Percentiles rank a stretch among this genome's conserved stretches.
phyloP scores from a whole-genome alignment of 345 rosid species.

The Eucalyptus urophylla region DNA sequence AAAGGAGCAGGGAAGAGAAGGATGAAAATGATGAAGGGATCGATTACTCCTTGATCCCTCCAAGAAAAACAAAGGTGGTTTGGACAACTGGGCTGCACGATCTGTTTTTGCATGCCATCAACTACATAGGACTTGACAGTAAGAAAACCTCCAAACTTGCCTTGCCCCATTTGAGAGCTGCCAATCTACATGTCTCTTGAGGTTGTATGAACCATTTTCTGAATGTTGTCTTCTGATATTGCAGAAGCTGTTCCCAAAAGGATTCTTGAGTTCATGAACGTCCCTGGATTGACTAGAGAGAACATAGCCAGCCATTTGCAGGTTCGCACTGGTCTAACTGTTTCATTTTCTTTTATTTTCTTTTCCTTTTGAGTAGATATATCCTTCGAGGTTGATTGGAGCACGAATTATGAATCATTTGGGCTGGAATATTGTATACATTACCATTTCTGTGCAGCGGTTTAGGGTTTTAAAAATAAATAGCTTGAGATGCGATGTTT shows the following conservation, averaged over 20 bases:
- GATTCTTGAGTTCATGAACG: constrained; percentile 59
- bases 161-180: neutral
- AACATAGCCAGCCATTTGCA: constrained; percentile 58
- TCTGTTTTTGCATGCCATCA: constrained; percentile 49
- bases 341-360: neutral
- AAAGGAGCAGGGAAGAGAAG: neutral
- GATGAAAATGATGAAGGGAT: neutral
- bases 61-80: constrained; percentile 39
- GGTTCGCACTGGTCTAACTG: neutral
- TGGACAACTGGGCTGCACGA: constrained; percentile 58
- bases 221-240: neutral
- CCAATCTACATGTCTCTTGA: neutral
- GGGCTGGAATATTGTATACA: neutral
- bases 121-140: constrained; percentile 52
- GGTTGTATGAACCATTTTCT: neutral
- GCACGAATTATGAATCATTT: neutral
- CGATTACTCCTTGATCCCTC: neutral
- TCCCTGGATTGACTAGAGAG: constrained; percentile 65
- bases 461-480: neutral
- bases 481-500: neutral
- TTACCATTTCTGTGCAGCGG: neutral
- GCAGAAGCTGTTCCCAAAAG: constrained; percentile 76
- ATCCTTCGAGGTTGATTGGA: neutral
- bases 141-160: constrained; percentile 3
- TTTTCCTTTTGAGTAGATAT: neutral